Conservation (phyloP, 1,284 basidiomycete genomes). For the Thecaphora frezii region DNA sequence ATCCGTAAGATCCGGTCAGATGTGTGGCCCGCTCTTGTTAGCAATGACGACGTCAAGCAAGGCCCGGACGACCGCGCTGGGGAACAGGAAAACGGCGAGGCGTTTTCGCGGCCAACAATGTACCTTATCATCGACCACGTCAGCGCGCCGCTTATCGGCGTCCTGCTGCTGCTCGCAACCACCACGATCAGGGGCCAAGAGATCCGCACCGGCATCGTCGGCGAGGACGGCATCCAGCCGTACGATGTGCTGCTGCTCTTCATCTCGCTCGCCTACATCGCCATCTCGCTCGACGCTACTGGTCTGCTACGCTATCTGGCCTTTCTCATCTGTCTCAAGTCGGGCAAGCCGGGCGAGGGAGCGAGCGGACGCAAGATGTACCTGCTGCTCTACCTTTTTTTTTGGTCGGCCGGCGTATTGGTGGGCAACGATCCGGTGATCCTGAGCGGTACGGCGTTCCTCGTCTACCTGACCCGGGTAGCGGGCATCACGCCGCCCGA, state of each 20-base stretch:
- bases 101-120: slow-evolving; percentile 1
- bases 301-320: slow-evolving; percentile 84
- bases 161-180: slow-evolving; percentile 74
- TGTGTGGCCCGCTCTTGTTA: slow-evolving; percentile 15
- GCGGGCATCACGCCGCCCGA: slow-evolving; percentile 67
- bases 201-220: slow-evolving; percentile 71
- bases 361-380: slow-evolving; percentile 67
- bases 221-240: slow-evolving; percentile 76
- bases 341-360: slow-evolving; percentile 30
- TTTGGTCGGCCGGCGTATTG: slow-evolving; percentile 74
- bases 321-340: slow-evolving; percentile 36
- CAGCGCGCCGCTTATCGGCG: slow-evolving; percentile 71
- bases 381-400: slow-evolving; percentile 76
- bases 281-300: slow-evolving; percentile 86
- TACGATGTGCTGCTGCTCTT: slow-evolving; percentile 93
- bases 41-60: slow-evolving; percentile 9
- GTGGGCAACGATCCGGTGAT: slow-evolving; percentile 73
- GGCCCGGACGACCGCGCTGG: slow-evolving; percentile 4
- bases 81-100: too few relatives aligned
- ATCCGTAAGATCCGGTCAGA: slow-evolving; percentile 1
- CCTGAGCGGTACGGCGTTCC: slow-evolving; percentile 73
- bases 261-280: slow-evolving; percentile 88
- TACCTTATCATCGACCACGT: slow-evolving; percentile 41
- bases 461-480: slow-evolving; percentile 80
- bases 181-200: slow-evolving; percentile 70